Base-by-base conservation (phyloP, 106 monocot species). In the Dendrobium officinale region DNA sequence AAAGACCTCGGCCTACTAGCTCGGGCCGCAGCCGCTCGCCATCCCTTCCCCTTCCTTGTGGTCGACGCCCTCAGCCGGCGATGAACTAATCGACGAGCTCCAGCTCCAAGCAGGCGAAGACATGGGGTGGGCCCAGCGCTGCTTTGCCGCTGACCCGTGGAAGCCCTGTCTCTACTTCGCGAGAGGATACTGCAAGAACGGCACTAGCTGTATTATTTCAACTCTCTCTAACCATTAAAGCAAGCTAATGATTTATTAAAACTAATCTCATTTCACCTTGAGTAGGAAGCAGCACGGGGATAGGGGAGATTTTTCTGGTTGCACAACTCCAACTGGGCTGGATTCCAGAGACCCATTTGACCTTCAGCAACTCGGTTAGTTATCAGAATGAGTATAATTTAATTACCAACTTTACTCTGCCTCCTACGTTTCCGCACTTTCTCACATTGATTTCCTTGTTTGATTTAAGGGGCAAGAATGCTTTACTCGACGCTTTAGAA, bases 151-250 rank as follows among this genome's bases (percentile, higher is more conserved):
- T 9, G 93, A 83, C 8, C 67, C 77, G 4, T 94, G 94, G 97
- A 88, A 89, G 59, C 94, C 94, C 8, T 98, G 94, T 80, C 85
- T 97, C 45, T 97, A 97, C 84, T 94, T 85, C 66, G 97, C 97
- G 4, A 81, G 92, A 47, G 97, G 97, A 4, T 94, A 89, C 84
- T 98, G 97, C 84, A 98, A 94, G 87, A 98, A 98, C 81, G 97
- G 97, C 40, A 83, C 81, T 77, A 87, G 78, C 64, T 98, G 97
- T n/a, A n/a, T n/a, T n/a, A n/a, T n/a, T n/a, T n/a, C n/a, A n/a
- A n/a, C n/a, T n/a, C n/a, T n/a, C n/a, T n/a, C n/a, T n/a, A n/a
- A n/a, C 2, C 42, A 18, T 40, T 43, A 7, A 4, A 17, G 11
- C 44, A 4, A 17, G 11, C 44, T 4, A 44, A 55, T 42, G 8